These are phyloP conservation scores for Candida oleophila DNA, from an alignment of 805 yeast genomes.

Conservation along the genomic window DNA sequence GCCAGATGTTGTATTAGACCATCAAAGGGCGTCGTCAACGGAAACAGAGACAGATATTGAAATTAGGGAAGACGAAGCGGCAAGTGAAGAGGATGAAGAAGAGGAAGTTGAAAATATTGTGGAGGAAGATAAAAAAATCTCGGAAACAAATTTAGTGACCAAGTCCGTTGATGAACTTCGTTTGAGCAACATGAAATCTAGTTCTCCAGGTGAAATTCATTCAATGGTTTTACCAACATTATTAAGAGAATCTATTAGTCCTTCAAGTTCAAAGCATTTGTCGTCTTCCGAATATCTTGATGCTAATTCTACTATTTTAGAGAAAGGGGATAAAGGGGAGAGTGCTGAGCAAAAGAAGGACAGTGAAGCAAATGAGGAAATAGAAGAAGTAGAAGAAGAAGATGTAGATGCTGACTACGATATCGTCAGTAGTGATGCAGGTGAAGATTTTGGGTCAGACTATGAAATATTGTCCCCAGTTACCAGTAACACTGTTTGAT, in stretches of 20 bases:
- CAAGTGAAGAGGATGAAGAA: slow-evolving; percentile 1
- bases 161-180: not conserved
- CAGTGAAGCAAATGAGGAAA: slow-evolving; percentile 8
- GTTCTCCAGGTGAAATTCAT: slow-evolving; percentile 18
- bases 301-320: slow-evolving; percentile 16
- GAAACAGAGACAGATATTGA: slow-evolving; percentile 8
- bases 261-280: slow-evolving; percentile 10
- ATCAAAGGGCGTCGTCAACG: not conserved
- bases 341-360: slow-evolving; percentile 1
- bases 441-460: slow-evolving; percentile 32
- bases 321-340: not conserved
- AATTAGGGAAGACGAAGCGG: slow-evolving; percentile 8
- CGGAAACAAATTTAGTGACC: not conserved
- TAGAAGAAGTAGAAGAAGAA: not conserved
- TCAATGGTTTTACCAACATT: slow-evolving; percentile 31
- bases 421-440: slow-evolving; percentile 26
- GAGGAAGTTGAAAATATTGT: not conserved
- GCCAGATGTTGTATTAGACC: not conserved
- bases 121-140: not conserved
- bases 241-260: slow-evolving; percentile 23
- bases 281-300: slow-evolving; percentile 19
- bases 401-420: slow-evolving; percentile 31
- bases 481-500: slow-evolving; percentile 7
- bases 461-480: slow-evolving; percentile 35
- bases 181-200: not conserved